phyloP scores from a whole-genome alignment of 2,329 filamentous ascomycete genomes.

The Colletotrichum tropicicola region DNA sequence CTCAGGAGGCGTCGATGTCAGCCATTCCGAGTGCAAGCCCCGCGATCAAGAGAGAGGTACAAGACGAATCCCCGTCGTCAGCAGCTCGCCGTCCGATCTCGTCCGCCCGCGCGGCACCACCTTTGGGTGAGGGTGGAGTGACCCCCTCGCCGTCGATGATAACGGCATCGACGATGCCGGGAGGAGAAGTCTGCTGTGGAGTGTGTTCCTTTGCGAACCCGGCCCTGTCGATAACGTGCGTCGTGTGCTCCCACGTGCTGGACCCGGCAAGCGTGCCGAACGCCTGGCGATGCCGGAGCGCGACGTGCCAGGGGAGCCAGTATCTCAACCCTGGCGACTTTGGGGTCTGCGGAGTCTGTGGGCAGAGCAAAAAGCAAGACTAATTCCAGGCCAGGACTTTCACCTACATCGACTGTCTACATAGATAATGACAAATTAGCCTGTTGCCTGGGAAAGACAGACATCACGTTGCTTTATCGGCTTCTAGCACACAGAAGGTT shows the following conservation, averaged over 20 bases:
- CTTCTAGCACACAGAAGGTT: not conserved
- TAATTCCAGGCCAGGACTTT: constrained; percentile 2
- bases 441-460: not conserved
- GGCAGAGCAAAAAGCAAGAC: constrained; percentile 45
- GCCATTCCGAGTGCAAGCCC: not conserved
- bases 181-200: constrained; percentile 50
- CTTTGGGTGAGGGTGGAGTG: not conserved
- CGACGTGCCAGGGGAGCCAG: constrained; percentile 59
- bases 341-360: constrained; percentile 76
- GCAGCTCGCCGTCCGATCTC: not conserved
- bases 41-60: constrained; percentile 9
- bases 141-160: constrained; percentile 3
- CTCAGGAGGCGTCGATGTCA: not conserved
- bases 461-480: not conserved
- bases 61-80: not conserved
- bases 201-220: constrained; percentile 77
- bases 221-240: constrained; percentile 64
- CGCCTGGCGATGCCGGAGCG: constrained; percentile 71
- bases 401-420: no score
- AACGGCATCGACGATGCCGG: not conserved
- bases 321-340: constrained; percentile 78
- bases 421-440: not conserved
- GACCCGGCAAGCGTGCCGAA: constrained; percentile 58
- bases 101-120: not conserved
- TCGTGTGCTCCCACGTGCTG: constrained; percentile 76